A percentile compares a stretch with the other conserved stretches of the same genome.
phyloP scores from a whole-genome alignment of 2,329 filamentous ascomycete genomes.

The Colletotrichum plurivorum region DNA sequence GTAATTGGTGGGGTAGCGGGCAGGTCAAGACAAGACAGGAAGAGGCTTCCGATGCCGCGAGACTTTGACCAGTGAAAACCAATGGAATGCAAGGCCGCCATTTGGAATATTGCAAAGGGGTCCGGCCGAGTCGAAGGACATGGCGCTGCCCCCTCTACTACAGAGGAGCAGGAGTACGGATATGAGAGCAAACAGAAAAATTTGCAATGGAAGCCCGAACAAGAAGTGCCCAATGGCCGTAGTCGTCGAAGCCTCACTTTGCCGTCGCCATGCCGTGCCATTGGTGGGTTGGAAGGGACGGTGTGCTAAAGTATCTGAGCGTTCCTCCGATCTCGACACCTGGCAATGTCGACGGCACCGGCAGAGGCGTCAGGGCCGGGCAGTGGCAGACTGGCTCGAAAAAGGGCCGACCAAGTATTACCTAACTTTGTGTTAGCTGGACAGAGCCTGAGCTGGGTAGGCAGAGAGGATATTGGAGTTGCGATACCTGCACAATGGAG shows the following conservation, averaged over 20 bases:
- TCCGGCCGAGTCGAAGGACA: constrained; percentile 11
- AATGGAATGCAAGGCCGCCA: constrained; percentile 27
- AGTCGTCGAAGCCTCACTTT: constrained; percentile 35
- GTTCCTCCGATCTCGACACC: constrained; percentile 5
- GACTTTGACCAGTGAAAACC: constrained; percentile 22
- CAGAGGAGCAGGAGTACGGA: background rate
- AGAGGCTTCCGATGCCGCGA: constrained; percentile 33
- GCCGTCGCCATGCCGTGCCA: background rate
- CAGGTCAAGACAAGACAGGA: constrained; percentile 34
- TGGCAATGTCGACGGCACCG: constrained; percentile 6
- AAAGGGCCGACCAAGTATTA: no score
- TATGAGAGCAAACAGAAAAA: background rate
- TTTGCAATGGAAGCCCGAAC: constrained; percentile 1
- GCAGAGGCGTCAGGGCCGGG: constrained; percentile 3
- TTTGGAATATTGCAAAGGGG: constrained; percentile 35
- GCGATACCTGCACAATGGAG: background rate
- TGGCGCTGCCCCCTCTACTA: constrained; percentile 19
- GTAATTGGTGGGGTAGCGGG: constrained; percentile 29
- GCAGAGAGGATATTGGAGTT: background rate
- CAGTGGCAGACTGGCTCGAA: constrained; percentile 11
- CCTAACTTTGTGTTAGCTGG: background rate
- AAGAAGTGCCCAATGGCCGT: constrained; percentile 37
- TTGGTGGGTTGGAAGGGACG: no score
- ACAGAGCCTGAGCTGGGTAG: constrained; percentile 8
- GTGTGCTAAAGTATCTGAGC: constrained; percentile 5